Base-by-base conservation (phyloP, 352 stramenopile genomes). In the Phytophthora sojae region DNA sequence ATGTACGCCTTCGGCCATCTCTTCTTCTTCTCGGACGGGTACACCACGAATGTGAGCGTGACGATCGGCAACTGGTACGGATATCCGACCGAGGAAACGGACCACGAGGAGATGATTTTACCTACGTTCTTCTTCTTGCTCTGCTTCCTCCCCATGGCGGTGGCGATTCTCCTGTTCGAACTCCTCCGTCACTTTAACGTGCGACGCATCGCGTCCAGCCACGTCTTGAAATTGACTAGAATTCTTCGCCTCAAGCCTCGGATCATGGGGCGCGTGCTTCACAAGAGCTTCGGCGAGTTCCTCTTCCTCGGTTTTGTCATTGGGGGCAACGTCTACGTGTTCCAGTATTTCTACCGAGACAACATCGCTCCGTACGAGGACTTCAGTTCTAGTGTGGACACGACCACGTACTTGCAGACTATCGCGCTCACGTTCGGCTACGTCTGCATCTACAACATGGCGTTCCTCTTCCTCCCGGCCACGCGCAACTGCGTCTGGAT, bases 111-210 rank as follows among this genome's bases (percentile, higher is more conserved):
- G 61, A 86, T 91, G 75, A 60, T 82, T 17, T 73, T 75, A 2
- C 67, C 72, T 3, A 89, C 77, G 6, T 90, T 76, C 59, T 80
- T 91, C 49, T 65, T 74, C 29, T 64, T 90, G 19, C 82, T 83
- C 29, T 63, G 50, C 25, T 64, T 82, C 12, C 12, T 88, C 1
- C 79, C 81, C 1, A 30, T 91, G 6, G 4, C 81, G 19, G 67
- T 70, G 9, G 69, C 61, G 6, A 54, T 81, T 4, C 6, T 88
- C 29, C 52, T 89, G 6, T 59, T 86, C 32, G 73, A 86, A 25
- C 83, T 72, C 21, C 55, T 87, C 3, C 67, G 70, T 12, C 45
- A 72, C 30, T 74, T 75, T 26, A 82, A 77, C 53, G 57, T 71
- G 11, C 81, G 67, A 26, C 79, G 77, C 14, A 62, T 76, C 12